These are phyloP conservation scores for Hyphodiscus hymeniophilus DNA, from an alignment of 495 filamentous ascomycete species.

Conservation along the genomic window DNA sequence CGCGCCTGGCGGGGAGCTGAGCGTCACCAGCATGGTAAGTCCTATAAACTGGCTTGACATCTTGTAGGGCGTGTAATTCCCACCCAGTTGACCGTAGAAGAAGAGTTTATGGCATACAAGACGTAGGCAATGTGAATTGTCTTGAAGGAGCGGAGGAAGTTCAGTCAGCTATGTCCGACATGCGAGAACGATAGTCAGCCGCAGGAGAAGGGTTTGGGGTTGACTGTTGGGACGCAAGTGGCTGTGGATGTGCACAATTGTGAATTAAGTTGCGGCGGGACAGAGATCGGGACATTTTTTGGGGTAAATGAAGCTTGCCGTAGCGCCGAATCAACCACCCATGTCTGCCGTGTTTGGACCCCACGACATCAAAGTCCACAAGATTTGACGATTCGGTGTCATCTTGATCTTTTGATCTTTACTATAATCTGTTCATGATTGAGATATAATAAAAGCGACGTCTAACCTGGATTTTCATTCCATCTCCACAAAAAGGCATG, in stretches of 20 bases:
- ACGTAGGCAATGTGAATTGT: neutral
- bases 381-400: neutral
- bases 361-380: neutral
- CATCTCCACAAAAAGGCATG: neutral
- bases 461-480: neutral
- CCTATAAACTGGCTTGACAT: constrained; percentile 59
- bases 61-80: neutral
- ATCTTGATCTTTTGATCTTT: too few relatives aligned
- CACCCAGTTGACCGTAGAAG: neutral
- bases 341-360: neutral
- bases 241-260: neutral
- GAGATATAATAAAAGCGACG: neutral
- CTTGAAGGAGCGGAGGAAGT: neutral
- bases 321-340: neutral
- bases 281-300: neutral
- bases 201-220: neutral
- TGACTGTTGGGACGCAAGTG: neutral
- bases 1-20: constrained; percentile 56
- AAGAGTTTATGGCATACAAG: neutral
- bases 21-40: constrained; percentile 66
- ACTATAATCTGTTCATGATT: neutral
- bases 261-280: neutral
- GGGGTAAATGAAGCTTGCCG: neutral
- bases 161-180: neutral
- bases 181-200: neutral